These are phyloP conservation scores for Debaryomyces hansenii DNA, from an alignment of 805 yeast genomes.

Conservation along the genomic window DNA sequence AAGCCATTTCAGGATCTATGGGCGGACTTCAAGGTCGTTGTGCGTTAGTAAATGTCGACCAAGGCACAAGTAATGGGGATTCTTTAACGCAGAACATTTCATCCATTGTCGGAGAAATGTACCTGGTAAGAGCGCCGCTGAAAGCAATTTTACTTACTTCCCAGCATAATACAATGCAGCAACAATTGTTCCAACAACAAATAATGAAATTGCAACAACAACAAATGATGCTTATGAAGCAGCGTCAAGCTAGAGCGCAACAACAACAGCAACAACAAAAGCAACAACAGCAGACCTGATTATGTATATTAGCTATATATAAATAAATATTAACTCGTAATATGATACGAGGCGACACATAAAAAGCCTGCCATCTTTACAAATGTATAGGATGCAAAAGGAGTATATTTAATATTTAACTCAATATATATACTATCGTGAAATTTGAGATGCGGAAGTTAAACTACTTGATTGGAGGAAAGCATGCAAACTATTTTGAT, in stretches of 20 bases:
- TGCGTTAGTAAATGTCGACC: slow-evolving; percentile 67
- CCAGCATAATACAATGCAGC: slow-evolving; percentile 43
- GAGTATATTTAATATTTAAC: too few relatives aligned
- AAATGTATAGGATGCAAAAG: too few relatives aligned
- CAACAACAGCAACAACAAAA: slow-evolving; percentile 6
- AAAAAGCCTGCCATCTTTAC: too few relatives aligned
- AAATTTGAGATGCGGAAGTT: too few relatives aligned
- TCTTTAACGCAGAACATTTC: slow-evolving; percentile 43
- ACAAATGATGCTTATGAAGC: slow-evolving; percentile 28
- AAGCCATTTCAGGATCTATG: slow-evolving; percentile 49
- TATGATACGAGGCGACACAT: too few relatives aligned
- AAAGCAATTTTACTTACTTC: slow-evolving; percentile 43
- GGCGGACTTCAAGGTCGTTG: slow-evolving; percentile 83
- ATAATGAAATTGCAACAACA: slow-evolving; percentile 41
- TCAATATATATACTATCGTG: too few relatives aligned
- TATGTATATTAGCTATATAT: slow-evolving; percentile 2
- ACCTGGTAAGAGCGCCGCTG: slow-evolving; percentile 48
- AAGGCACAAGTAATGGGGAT: slow-evolving; percentile 19
- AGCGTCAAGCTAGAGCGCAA: slow-evolving; percentile 22
- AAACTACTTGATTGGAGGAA: neutral
- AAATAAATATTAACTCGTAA: neutral
- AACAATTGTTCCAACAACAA: slow-evolving; percentile 45
- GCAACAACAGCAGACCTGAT: slow-evolving; percentile 1
- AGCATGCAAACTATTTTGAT: neutral
- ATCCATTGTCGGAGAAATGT: slow-evolving; percentile 60